Base-by-base conservation (phyloP, 495 filamentous ascomycete species). In the Podospora comata region DNA sequence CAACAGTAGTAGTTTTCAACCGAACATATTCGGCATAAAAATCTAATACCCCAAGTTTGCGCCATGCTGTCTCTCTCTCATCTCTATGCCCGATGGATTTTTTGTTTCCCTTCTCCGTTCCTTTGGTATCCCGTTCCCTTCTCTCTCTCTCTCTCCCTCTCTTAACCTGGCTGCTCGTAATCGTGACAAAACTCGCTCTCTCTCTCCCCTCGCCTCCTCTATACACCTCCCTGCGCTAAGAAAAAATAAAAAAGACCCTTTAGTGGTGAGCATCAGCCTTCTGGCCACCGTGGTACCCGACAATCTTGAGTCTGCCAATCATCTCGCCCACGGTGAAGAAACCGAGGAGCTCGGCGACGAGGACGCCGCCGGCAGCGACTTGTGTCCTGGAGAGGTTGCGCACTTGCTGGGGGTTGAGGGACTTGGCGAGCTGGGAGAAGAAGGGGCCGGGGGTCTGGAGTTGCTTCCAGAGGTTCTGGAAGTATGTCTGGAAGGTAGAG, bases 261-360 rank as follows among this genome's bases (percentile, higher is more conserved):
- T 78, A 84, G 76, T 90, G 90, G 83, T 91, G 89, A 73, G 88
- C 87, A 71, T 82, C 81, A 57, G 79, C 83, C 73, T 77, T 71
- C 71, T 23, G 39, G 64, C 90, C 86, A 73, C 92, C 92, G 78
- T 87, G 84, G 84, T 98, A 99, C 69, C 95, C 95, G 74, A 99
- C 83, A 69, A 99, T 77, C 89, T 98, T 97, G 80, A 93, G 84
- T 67, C 94, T 85, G 67, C 95, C 95, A 71, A 98, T 90, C 81
- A 99, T 98, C 86, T 97, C 93, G 67, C 95, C 95, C 26, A 99
- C 87, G 19, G 93, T 94, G 86, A 98, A 99, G 86, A 99, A 98
- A 65, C 95, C 95, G 67, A 99, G 79, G 62, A 92, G 85, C 83
- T 99, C 95, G 53, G 94, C 94, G 54, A 81, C 75, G 67, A 97